Evolutionary conservation across 352 stramenopile species (phyloP).

Genomic region (Stramenopiles sp.): DNA sequence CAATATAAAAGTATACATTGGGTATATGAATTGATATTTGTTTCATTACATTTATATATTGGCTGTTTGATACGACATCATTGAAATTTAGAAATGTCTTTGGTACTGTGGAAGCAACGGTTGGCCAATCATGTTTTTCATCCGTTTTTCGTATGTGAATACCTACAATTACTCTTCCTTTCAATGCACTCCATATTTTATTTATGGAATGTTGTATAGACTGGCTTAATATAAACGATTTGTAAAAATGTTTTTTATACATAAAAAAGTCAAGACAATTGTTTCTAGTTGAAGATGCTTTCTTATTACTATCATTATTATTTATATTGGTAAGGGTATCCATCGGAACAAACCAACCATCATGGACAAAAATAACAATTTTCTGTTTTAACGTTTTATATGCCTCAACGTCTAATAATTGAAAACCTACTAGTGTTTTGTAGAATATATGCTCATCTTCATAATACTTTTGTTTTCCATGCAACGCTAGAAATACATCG

Average conservation of each 20-base stretch:
- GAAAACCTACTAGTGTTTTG: too few species aligned
- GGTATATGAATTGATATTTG: neutral
- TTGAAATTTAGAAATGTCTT: neutral
- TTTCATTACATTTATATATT: neutral
- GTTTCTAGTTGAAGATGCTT: too few species aligned
- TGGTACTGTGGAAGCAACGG: neutral
- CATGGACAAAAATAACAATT: too few species aligned
- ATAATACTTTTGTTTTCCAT: too few species aligned
- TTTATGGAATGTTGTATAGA: neutral
- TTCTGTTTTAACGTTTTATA: too few species aligned
- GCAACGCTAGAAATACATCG: too few species aligned
- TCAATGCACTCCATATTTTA: neutral
- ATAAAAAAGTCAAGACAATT: too few species aligned
- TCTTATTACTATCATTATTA: too few species aligned
- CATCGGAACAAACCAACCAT: too few species aligned
- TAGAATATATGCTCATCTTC: too few species aligned
- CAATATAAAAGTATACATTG: neutral
- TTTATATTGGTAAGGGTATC: too few species aligned
- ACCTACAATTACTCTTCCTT: neutral
- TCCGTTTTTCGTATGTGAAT: neutral
- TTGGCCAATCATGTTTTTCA: neutral
- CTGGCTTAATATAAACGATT: neutral
- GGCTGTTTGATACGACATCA: neutral
- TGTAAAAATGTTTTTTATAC: neutral
- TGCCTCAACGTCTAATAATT: too few species aligned